phyloP scores from a whole-genome alignment of 257 asterid species.

The Lantana camara region DNA sequence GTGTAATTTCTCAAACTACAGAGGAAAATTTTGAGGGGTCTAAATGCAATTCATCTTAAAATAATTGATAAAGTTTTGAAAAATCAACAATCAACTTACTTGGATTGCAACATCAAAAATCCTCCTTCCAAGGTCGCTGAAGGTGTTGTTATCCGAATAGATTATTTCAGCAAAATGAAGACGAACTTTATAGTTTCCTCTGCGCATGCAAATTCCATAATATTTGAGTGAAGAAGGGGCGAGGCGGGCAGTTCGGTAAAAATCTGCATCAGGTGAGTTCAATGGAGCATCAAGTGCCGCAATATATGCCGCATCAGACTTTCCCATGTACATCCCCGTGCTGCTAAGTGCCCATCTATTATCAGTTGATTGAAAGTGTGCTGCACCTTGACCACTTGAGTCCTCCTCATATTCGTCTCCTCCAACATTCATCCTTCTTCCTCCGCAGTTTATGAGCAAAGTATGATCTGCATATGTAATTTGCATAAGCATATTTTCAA shows the following conservation, averaged over 20 bases:
- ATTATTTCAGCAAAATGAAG: conserved; percentile 90
- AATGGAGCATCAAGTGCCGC: conserved; percentile 36
- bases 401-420: conserved; percentile 68
- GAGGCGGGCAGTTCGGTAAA: conserved; percentile 75
- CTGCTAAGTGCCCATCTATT: conserved; percentile 85
- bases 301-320: neutral
- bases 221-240: conserved; percentile 75
- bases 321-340: conserved; percentile 55
- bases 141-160: conserved; percentile 53
- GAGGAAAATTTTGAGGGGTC: no score
- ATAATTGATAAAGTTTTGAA: neutral
- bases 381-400: conserved; percentile 44
- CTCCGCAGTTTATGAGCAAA: conserved; percentile 85
- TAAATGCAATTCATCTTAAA: no score
- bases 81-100: conserved; percentile 44
- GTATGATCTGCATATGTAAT: conserved; percentile 52
- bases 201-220: conserved; percentile 74
- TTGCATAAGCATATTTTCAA: conserved; percentile 17
- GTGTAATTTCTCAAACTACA: no score
- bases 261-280: conserved; percentile 32
- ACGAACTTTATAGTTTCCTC: conserved; percentile 87
- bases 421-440: conserved; percentile 40
- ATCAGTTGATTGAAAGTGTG: conserved; percentile 45
- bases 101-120: conserved; percentile 87
- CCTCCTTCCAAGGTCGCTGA: conserved; percentile 74